Evolutionary conservation across 2,329 filamentous ascomycete genomes (phyloP).

Genomic region (Microsporum ferrugineum): DNA sequence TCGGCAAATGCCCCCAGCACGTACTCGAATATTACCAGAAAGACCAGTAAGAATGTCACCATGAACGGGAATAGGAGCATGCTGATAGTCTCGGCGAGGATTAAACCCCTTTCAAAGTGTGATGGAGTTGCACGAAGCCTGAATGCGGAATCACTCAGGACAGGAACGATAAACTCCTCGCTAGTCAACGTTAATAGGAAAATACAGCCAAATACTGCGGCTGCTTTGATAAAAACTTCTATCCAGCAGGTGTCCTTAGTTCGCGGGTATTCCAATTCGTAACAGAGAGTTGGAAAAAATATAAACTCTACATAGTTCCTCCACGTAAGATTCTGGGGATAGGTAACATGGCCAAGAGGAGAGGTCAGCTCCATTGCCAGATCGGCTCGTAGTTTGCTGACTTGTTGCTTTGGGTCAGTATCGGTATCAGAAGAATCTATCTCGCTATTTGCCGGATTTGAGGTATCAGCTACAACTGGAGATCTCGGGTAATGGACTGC

Average conservation of each 20-base stretch:
- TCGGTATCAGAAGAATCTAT: conserved; percentile 20
- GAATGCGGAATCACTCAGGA: conserved; percentile 61
- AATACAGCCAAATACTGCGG: conserved; percentile 91
- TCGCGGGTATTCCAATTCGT: conserved; percentile 91
- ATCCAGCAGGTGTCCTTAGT: conserved; percentile 63
- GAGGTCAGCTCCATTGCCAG: conserved; percentile 85
- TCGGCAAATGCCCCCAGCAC: conserved; percentile 89
- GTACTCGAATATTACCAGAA: conserved; percentile 97
- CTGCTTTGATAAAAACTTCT: conserved; percentile 69
- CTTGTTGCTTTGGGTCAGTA: conserved; percentile 30
- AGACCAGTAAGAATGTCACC: conserved; percentile 87
- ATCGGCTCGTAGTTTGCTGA: conserved; percentile 67
- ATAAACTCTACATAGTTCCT: conserved; percentile 77
- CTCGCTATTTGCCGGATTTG: conserved; percentile 6
- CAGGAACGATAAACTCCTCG: conserved; percentile 90
- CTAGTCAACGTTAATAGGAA: conserved; percentile 84
- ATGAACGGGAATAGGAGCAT: conserved; percentile 94
- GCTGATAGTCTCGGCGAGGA: conserved; percentile 80
- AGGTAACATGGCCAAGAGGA: conserved; percentile 77
- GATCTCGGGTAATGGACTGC: conserved; percentile 62
- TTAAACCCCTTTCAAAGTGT: conserved; percentile 57
- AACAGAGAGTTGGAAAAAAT: conserved; percentile 89
- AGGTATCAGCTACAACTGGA: neutral
- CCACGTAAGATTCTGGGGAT: conserved; percentile 76
- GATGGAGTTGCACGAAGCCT: conserved; percentile 40